Conservation (phyloP, 306 rosid species). For the Citrullus mucosospermus region DNA sequence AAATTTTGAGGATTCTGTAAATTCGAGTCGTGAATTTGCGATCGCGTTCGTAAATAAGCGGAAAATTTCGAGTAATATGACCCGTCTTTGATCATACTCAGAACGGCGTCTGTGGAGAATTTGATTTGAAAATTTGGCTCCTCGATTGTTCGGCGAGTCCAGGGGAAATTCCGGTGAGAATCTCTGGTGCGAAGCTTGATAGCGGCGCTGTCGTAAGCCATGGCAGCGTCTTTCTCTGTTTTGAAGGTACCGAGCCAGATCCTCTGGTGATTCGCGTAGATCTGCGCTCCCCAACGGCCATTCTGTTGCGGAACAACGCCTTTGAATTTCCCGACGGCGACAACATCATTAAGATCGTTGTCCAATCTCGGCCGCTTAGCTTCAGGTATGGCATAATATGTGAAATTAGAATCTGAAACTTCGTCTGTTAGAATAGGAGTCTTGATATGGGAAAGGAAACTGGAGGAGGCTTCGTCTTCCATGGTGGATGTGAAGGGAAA, state of each 20-base stretch:
- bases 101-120: constrained; percentile 26
- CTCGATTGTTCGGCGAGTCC: constrained; percentile 39
- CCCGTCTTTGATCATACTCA: constrained; percentile 72
- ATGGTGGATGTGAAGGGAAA: not conserved
- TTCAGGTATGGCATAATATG: not conserved
- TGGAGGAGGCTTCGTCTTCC: constrained; percentile 1
- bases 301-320: constrained; percentile 78
- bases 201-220: constrained; percentile 76
- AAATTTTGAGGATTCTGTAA: not conserved
- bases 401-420: not conserved
- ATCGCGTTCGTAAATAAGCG: constrained; percentile 20
- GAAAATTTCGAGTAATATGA: constrained; percentile 50
- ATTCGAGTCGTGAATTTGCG: constrained; percentile 6
- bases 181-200: constrained; percentile 60
- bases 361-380: not conserved
- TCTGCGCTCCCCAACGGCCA: constrained; percentile 90
- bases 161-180: constrained; percentile 53
- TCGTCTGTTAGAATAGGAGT: not conserved
- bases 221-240: constrained; percentile 56
- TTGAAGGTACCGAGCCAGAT: constrained; percentile 91
- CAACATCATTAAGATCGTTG: not conserved
- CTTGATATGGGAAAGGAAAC: not conserved
- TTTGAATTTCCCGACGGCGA: constrained; percentile 30
- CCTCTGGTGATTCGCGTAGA: constrained; percentile 72
- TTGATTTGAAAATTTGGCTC: constrained; percentile 58